Conservation (phyloP, 2,329 filamentous ascomycete species). For the Fusarium verrucosum region DNA sequence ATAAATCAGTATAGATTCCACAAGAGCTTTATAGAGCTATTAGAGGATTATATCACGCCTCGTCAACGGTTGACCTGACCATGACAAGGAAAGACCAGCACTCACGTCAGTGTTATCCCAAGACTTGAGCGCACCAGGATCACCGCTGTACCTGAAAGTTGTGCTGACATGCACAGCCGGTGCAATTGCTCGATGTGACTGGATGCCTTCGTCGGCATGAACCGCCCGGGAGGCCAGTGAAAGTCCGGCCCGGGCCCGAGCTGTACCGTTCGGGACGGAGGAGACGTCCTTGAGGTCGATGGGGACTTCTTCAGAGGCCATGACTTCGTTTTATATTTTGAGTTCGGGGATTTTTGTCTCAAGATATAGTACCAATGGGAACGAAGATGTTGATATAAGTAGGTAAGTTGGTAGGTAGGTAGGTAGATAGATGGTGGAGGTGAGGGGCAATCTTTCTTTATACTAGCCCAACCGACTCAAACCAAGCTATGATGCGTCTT, state of each 20-base stretch:
- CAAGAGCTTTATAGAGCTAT: neutral
- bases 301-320: conserved; percentile 39
- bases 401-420: too few species aligned
- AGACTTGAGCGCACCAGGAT: conserved; percentile 71
- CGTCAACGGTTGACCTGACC: neutral
- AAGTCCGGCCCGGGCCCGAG: conserved; percentile 30
- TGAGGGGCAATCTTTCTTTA: conserved; percentile 25
- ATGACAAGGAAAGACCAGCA: conserved; percentile 14
- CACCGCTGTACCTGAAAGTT: conserved; percentile 81
- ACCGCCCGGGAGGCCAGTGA: conserved; percentile 76
- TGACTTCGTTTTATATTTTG: conserved; percentile 2
- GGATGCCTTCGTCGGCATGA: conserved; percentile 83
- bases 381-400: neutral
- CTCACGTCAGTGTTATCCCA: conserved; percentile 67
- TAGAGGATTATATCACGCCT: neutral
- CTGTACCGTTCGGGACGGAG: conserved; percentile 17
- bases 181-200: conserved; percentile 79
- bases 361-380: neutral
- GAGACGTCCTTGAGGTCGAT: conserved; percentile 4
- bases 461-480: neutral
- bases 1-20: conserved; percentile 12
- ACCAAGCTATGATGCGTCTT: neutral
- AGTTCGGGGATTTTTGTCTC: neutral
- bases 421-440: neutral
- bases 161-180: conserved; percentile 91